These are phyloP conservation scores for Leccinum boreale DNA, from an alignment of 768 basidiomycete species.

Conservation along the genomic window DNA sequence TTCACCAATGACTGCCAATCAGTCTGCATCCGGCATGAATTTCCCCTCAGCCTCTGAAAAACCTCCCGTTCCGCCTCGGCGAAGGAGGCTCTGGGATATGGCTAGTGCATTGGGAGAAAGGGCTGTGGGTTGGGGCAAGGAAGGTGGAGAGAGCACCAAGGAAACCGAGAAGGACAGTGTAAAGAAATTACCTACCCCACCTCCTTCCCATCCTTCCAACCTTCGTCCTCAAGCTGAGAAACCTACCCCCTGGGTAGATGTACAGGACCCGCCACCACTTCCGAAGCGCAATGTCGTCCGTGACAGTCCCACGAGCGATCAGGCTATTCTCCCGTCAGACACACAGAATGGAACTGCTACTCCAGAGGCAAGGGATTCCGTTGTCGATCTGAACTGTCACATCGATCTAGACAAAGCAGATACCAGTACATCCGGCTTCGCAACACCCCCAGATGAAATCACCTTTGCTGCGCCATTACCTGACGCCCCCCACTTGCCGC, in stretches of 20 bases:
- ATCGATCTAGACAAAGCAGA: conserved; percentile 8
- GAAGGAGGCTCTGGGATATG: conserved; percentile 65
- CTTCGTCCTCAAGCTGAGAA: conserved; percentile 19
- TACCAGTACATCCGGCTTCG: conserved; percentile 10
- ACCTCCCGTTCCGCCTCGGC: conserved; percentile 63
- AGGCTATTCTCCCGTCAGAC: background rate
- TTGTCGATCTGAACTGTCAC: conserved; percentile 2
- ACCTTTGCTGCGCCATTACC: conserved; percentile 15
- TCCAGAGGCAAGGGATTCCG: conserved; percentile 4
- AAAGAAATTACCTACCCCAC: conserved; percentile 18
- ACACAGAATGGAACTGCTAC: background rate
- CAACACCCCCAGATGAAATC: conserved; percentile 22
- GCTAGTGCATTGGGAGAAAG: conserved; percentile 59
- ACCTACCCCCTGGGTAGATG: conserved; percentile 7
- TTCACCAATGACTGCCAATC: background rate
- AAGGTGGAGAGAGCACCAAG: conserved; percentile 26
- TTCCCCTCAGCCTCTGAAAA: conserved; percentile 32
- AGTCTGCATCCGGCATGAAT: background rate
- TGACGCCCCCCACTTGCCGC: background rate
- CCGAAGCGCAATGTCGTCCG: conserved; percentile 48
- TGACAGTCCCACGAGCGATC: conserved; percentile 13
- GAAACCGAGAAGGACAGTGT: conserved; percentile 35
- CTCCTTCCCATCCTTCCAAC: conserved; percentile 26
- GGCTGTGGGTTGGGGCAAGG: conserved; percentile 54
- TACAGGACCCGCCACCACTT: conserved; percentile 43